These are phyloP conservation scores for Novymonas esmeraldas DNA, from an alignment of 208 protist genomes.

Conservation along the genomic window DNA sequence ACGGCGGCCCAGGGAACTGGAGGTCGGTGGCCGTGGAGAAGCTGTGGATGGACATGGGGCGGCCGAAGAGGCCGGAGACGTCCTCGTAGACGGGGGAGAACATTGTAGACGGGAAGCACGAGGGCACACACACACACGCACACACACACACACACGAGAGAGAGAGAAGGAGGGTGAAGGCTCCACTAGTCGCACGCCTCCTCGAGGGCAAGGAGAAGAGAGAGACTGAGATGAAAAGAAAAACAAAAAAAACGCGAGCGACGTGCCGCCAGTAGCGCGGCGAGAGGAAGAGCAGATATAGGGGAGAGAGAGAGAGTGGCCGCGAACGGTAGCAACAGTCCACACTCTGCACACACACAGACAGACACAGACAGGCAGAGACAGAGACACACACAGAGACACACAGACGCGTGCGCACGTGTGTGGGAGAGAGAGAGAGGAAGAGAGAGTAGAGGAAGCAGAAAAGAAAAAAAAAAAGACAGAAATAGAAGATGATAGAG, in stretches of 20 bases:
- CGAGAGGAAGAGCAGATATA: conserved; percentile 6
- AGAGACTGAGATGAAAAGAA: not conserved
- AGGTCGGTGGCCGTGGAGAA: conserved; percentile 13
- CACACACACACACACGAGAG: not conserved
- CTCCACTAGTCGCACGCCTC: too few relatives aligned
- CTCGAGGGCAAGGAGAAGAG: not conserved
- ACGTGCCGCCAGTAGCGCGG: not conserved
- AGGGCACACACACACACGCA: conserved; percentile 8
- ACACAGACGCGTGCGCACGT: not conserved
- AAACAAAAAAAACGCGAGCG: conserved; percentile 9
- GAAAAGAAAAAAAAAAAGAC: conserved; percentile 27
- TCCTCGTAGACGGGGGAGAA: conserved; percentile 31
- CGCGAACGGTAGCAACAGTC: not conserved
- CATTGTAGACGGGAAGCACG: conserved; percentile 5
- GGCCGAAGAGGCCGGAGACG: conserved; percentile 22
- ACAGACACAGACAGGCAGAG: too few relatives aligned
- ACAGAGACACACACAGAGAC: too few relatives aligned
- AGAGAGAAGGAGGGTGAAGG: not conserved
- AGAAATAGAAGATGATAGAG: conserved; percentile 2
- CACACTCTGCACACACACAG: conserved; percentile 1
- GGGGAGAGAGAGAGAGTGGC: conserved; percentile 5
- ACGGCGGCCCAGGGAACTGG: conserved; percentile 10
- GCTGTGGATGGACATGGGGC: conserved; percentile 14
- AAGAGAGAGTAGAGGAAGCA: not conserved
- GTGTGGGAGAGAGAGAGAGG: not conserved